Evolutionary conservation across 176 grass and related monocot species (phyloP).

Genomic region (Carex scoparia): DNA sequence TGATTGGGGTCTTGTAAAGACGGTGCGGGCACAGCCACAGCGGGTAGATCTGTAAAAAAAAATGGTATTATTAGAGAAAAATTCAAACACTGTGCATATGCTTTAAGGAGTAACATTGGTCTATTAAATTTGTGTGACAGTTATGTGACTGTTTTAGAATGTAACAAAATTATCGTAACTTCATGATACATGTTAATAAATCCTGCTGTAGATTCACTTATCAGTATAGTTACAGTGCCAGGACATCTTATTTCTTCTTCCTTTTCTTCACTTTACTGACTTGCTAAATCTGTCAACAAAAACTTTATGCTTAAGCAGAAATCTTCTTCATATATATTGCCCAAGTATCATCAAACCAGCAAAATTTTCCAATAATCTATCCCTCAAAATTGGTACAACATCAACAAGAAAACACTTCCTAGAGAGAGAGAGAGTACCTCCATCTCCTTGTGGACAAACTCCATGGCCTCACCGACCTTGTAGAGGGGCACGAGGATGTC

Average conservation of each 20-base stretch:
- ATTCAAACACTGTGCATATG: background rate
- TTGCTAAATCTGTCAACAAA: background rate
- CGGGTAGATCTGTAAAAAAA: conserved; percentile 57
- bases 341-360: background rate
- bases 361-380: background rate
- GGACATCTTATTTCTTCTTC: background rate
- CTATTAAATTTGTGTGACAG: background rate
- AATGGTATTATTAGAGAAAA: background rate
- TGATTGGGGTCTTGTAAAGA: conserved; percentile 85
- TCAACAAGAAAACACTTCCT: background rate
- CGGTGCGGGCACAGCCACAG: conserved; percentile 92
- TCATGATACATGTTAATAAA: background rate
- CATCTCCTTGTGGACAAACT: conserved; percentile 76
- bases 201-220: background rate
- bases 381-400: background rate
- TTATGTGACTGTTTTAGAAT: background rate
- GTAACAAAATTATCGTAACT: background rate
- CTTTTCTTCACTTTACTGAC: background rate
- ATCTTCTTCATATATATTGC: background rate
- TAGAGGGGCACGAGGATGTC: conserved; percentile 84
- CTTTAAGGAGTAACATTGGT: background rate
- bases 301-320: background rate
- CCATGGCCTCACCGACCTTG: conserved; percentile 87
- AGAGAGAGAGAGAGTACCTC: conserved; percentile 42
- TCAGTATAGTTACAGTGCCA: background rate